Conservation (phyloP, 768 basidiomycete genomes). For the Suillus fuscotomentosus region DNA sequence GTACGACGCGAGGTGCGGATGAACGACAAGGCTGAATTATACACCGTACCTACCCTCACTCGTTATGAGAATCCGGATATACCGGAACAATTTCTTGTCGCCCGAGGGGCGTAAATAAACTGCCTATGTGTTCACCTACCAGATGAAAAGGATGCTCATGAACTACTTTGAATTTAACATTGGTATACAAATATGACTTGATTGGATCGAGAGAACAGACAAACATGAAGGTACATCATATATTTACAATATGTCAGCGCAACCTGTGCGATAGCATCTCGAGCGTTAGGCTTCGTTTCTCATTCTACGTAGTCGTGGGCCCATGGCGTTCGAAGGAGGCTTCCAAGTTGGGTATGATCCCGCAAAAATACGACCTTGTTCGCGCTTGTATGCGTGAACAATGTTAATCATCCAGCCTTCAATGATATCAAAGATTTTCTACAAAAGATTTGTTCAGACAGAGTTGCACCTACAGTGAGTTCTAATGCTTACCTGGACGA, state of each 20-base stretch:
- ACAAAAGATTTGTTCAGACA: conserved; percentile 6
- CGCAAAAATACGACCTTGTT: not conserved
- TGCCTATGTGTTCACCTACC: not conserved
- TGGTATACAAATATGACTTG: not conserved
- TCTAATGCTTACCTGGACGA: conserved; percentile 20
- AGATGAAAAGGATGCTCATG: not conserved
- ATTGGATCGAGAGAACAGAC: not conserved
- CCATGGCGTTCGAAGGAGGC: conserved; percentile 18
- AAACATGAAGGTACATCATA: not conserved
- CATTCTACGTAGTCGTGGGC: conserved; percentile 23
- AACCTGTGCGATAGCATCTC: no score
- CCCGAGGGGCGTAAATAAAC: conserved; percentile 29
- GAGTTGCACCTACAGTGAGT: not conserved
- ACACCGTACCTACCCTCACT: conserved; percentile 37
- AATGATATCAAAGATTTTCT: conserved; percentile 29
- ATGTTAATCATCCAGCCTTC: conserved; percentile 19
- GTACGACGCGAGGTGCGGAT: conserved; percentile 40
- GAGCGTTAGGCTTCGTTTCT: not conserved
- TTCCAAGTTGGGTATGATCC: not conserved
- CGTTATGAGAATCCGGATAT: conserved; percentile 65
- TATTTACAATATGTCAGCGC: not conserved
- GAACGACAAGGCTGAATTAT: conserved; percentile 39
- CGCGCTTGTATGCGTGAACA: conserved; percentile 20
- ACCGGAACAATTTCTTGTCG: conserved; percentile 72
- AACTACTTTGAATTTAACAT: not conserved